Percentiles rank a stretch among this genome's conserved stretches.
Evolutionary conservation across 2,329 filamentous ascomycete species (phyloP).

Genomic region (Sarocladiaceae sp.): DNA sequence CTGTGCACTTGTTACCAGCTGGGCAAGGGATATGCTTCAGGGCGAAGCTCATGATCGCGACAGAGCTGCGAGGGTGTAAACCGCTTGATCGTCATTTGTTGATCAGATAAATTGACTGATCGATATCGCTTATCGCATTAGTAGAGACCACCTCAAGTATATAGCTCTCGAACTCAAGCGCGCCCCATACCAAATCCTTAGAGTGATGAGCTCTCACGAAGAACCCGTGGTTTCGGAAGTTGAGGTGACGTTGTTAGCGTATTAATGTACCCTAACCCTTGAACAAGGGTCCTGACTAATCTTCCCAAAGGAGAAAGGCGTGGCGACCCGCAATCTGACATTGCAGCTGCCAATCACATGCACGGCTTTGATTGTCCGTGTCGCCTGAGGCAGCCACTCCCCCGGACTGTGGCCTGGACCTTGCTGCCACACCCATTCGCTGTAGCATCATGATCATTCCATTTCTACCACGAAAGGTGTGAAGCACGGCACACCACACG

Average conservation of each 20-base stretch:
- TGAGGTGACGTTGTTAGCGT: background rate
- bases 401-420: slow-evolving; percentile 3
- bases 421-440: background rate
- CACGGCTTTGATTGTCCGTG: background rate
- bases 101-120: no score
- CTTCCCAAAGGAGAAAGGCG: background rate
- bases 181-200: no score
- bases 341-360: background rate
- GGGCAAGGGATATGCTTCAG: slow-evolving; percentile 49
- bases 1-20: slow-evolving; percentile 41
- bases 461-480: slow-evolving; percentile 9
- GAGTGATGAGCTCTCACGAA: background rate
- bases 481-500: slow-evolving; percentile 8
- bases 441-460: slow-evolving; percentile 10
- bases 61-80: background rate
- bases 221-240: background rate
- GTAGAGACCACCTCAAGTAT: no score
- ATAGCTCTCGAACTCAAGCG: no score
- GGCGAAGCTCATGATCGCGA: slow-evolving; percentile 30
- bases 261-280: background rate
- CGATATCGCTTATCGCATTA: no score
- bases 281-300: background rate
- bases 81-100: background rate
- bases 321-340: background rate
- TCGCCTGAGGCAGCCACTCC: slow-evolving; percentile 4